Percentiles rank a stretch among this genome's conserved stretches.
These are phyloP conservation scores for Rhizophagus sp. DNA, from an alignment of 192 early-diverging fungal species.

Conservation along the genomic window DNA sequence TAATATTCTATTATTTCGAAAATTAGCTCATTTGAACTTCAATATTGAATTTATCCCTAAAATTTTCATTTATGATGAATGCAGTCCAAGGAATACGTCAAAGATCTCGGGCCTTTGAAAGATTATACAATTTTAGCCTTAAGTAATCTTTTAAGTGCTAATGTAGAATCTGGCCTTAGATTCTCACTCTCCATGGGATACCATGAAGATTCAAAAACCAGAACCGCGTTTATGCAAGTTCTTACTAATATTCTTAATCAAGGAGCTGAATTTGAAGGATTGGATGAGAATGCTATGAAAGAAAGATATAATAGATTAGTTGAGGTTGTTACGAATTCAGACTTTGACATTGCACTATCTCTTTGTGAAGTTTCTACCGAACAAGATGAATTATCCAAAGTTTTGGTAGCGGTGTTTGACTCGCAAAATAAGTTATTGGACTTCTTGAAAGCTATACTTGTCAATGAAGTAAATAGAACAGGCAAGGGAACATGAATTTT, in stretches of 20 bases:
- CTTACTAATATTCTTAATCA: slow-evolving; percentile 86
- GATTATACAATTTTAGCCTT: slow-evolving; percentile 85
- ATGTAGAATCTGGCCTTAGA: slow-evolving; percentile 90
- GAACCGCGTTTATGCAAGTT: slow-evolving; percentile 92
- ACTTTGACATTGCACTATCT: slow-evolving; percentile 77
- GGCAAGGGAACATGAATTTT: slow-evolving; percentile 34
- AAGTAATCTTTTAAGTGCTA: slow-evolving; percentile 86
- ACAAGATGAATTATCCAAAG: slow-evolving; percentile 82
- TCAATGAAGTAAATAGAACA: slow-evolving; percentile 83
- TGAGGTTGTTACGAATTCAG: slow-evolving; percentile 68
- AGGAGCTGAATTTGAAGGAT: slow-evolving; percentile 78
- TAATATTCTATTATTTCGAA: not conserved
- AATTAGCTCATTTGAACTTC: too few relatives aligned
- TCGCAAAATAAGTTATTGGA: slow-evolving; percentile 66
- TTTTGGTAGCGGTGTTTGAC: slow-evolving; percentile 80
- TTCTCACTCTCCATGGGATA: slow-evolving; percentile 88
- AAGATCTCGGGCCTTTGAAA: slow-evolving; percentile 70
- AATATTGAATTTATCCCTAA: not conserved
- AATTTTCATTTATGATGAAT: not conserved
- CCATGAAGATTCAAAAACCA: slow-evolving; percentile 86
- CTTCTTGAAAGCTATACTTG: slow-evolving; percentile 79
- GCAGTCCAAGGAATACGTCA: slow-evolving; percentile 58
- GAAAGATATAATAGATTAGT: slow-evolving; percentile 80
- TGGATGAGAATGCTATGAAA: slow-evolving; percentile 72
- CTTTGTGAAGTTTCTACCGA: slow-evolving; percentile 85